Base-by-base conservation (phyloP, 805 yeast genomes). In the Jamesozyma piceae region DNA sequence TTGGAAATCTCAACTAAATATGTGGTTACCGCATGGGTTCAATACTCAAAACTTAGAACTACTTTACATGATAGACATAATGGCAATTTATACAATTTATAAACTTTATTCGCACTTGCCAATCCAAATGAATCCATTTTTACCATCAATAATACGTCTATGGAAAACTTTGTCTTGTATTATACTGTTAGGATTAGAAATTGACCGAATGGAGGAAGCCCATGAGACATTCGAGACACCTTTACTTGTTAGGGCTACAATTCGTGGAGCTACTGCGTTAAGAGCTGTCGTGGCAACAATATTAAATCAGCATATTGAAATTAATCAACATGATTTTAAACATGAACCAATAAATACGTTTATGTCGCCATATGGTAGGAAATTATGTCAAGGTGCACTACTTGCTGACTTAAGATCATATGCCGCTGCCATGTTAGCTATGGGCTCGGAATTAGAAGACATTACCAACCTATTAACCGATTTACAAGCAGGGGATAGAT, bases 131-230 rank as follows among this genome's bases (percentile, higher is more conserved):
- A 80, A 80, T 52, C 92, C 92, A 18, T 83, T 79, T 52, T 54
- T 77, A 37, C 73, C 73, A 18, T 67, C 70, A 37, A 73, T 78
- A 46, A 62, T 80, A 9, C 74, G 75, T 37, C 54, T 76, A 5
- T 83, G 92, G 90, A 78, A 80, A 50, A 70, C 74, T 34, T 75
- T 77, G 51, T 79, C 88, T 2, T 71, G 71, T 45, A 68, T 78
- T 2, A 69, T 82, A 1, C 58, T 75, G 9, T 59, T 77, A 6
- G 85, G 86, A 0, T 60, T 82, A 5, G 83, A 79, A 50, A 69
- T 76, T 28, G 82, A 77, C 52, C 58, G 80, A 47, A 69, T 70
- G 42, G 80, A 73, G 53, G 68, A 65, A 35, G 55, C 56, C 4
- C 61, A 62, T 24, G 67, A 55, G 33, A 55, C 60, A 4, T 60